Base-by-base conservation (phyloP, 139 green algal genomes). In the Microglena sp. region DNA sequence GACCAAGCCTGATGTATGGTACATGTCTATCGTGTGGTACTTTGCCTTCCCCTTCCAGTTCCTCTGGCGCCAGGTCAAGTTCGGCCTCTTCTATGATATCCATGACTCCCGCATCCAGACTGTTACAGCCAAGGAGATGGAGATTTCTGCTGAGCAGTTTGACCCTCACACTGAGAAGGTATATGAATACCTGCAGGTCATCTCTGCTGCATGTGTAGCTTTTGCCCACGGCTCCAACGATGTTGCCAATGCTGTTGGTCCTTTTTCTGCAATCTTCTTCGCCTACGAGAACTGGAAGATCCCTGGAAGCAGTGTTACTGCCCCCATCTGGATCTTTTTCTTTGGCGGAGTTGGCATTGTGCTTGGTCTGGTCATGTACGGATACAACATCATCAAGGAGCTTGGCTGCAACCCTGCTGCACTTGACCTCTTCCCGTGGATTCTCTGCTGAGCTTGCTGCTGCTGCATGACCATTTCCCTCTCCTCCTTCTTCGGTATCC, bases 161-260 rank as follows among this genome's bases (percentile, higher is more conserved):
- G 58, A 65, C 6, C 58, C 58, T 22, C 30, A 53, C 33, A 53
- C 58, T 22, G 58, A 65, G 58, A 5, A 40, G 21, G 34, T 65
- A 6, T 65, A 54, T 34, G 53, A 65, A 22, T 65, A 65, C 24
- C 58, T 65, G 18, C 58, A 65, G 58, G 58, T 65, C 15, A 45
- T 46, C 67, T 91, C 89, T 24, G 86, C 92, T 1, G 84, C 77
- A 56, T 84, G 74, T 30, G 86, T 89, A 35, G 86, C 84, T 0
- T 96, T 98, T 65, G 76, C 87, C 5, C 88, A 95, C 66, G 88
- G 88, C 7, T 31, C 70, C 45, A 76, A 76, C 57, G 88, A 95
- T 68, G 85, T 95, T 0, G 83, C 86, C 59, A 96, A 96, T 50
- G 73, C 58, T 3, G 74, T 85, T 4, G 89, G 89, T 5, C 82